phyloP scores from a whole-genome alignment of 768 basidiomycete species.

The Butyriboletus loyo region DNA sequence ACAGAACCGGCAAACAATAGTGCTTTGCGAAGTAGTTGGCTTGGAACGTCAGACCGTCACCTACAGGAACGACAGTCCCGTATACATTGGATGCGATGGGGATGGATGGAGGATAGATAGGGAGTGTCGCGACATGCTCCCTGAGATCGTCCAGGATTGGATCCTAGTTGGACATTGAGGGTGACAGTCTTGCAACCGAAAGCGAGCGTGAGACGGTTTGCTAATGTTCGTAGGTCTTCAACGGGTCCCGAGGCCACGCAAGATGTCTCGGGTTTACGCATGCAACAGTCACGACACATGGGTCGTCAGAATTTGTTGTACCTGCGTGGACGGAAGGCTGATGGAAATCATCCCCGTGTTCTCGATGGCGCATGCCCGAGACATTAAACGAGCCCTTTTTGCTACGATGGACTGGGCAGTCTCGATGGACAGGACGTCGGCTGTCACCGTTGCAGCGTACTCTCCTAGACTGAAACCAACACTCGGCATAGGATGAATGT shows the following conservation, averaged over 20 bases:
- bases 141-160: too few species aligned
- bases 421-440: slow-evolving; percentile 53
- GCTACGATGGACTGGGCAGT: slow-evolving; percentile 57
- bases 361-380: slow-evolving; percentile 37
- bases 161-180: too few species aligned
- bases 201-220: too few species aligned
- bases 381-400: too few species aligned
- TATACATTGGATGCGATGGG: too few species aligned
- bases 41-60: too few species aligned
- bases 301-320: too few species aligned
- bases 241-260: slow-evolving; percentile 67
- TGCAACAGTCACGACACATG: slow-evolving; percentile 47
- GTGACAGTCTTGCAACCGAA: too few species aligned
- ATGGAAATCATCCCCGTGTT: slow-evolving; percentile 63
- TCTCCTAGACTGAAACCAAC: slow-evolving; percentile 60
- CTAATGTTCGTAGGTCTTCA: too few species aligned
- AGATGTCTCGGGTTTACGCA: slow-evolving; percentile 59
- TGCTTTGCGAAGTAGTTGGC: slow-evolving; percentile 59
- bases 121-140: too few species aligned
- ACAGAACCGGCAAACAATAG: slow-evolving; percentile 55
- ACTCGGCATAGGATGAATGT: neutral
- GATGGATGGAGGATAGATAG: too few species aligned
- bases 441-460: slow-evolving; percentile 68
- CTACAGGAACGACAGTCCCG: slow-evolving; percentile 51
- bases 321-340: too few species aligned